These are phyloP conservation scores for Scheffersomyces ergatensis DNA, from an alignment of 805 yeast genomes.

Conservation along the genomic window DNA sequence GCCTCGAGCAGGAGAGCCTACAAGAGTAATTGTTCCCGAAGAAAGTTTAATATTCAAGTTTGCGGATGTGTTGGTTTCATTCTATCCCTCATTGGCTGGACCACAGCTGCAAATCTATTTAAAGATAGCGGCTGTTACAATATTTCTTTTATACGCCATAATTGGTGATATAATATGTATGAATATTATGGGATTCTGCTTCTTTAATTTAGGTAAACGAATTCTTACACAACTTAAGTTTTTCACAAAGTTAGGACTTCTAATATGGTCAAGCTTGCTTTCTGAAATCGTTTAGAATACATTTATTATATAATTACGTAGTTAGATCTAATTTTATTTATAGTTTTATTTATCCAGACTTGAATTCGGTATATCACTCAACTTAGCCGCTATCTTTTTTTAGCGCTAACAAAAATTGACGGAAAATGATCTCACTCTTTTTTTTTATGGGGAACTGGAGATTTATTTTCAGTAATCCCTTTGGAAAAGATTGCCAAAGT, in stretches of 20 bases:
- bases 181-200: conserved; percentile 12
- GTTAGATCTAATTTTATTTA: too few relatives aligned
- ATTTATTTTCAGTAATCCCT: too few relatives aligned
- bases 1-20: too few relatives aligned
- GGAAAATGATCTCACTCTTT: too few relatives aligned
- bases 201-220: conserved; percentile 6
- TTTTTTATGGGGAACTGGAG: too few relatives aligned
- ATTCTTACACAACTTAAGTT: conserved; percentile 3
- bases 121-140: conserved; percentile 7
- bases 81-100: conserved; percentile 1
- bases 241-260: conserved; percentile 1
- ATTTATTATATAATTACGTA: too few relatives aligned
- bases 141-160: conserved; percentile 17
- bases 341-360: too few relatives aligned
- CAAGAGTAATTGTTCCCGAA: neutral
- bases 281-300: neutral
- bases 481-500: too few relatives aligned
- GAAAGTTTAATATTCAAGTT: conserved; percentile 16
- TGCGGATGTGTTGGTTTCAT: conserved; percentile 8
- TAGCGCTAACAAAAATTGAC: too few relatives aligned
- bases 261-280: conserved; percentile 2
- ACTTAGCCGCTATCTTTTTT: too few relatives aligned
- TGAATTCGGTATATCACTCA: too few relatives aligned
- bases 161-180: conserved; percentile 18
- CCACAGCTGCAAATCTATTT: neutral